phyloP scores from a whole-genome alignment of 768 basidiomycete genomes.

The Hericium rajendrae region DNA sequence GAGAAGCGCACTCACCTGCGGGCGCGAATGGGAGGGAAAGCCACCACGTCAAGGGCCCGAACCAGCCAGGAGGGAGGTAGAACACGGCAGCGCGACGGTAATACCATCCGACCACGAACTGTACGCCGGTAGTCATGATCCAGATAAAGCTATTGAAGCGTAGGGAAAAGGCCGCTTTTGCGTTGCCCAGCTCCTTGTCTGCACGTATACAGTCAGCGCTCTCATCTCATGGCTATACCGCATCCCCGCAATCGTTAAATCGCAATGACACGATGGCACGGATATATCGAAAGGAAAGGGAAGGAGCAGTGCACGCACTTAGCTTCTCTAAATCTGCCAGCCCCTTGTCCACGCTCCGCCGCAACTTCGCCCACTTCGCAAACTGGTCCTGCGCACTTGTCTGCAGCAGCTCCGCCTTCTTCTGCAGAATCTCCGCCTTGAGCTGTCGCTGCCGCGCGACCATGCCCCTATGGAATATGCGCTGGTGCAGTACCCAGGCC shows the following conservation, averaged over 20 bases:
- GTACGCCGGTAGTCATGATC: conserved; percentile 79
- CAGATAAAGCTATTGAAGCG: conserved; percentile 71
- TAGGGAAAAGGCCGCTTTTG: conserved; percentile 64
- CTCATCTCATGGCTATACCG: neutral
- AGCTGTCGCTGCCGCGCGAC: conserved; percentile 56
- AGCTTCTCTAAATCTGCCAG: conserved; percentile 84
- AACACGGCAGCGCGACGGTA: conserved; percentile 87
- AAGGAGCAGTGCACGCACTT: conserved; percentile 46
- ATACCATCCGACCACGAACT: conserved; percentile 84
- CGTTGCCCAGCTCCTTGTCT: conserved; percentile 75
- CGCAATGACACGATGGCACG: neutral
- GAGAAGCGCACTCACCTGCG: conserved; percentile 39
- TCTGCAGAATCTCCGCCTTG: conserved; percentile 69
- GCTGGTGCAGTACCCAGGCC: conserved; percentile 67
- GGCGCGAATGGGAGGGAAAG: conserved; percentile 89
- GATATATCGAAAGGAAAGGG: neutral
- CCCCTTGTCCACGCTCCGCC: conserved; percentile 86
- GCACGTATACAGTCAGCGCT: neutral
- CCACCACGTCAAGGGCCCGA: conserved; percentile 83
- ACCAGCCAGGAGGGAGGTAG: conserved; percentile 85
- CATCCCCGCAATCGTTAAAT: neutral
- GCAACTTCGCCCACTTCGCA: conserved; percentile 94
- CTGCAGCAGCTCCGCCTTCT: conserved; percentile 76
- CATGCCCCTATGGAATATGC: conserved; percentile 48
- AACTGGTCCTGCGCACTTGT: conserved; percentile 97